Base-by-base conservation (phyloP, 108 stramenopile species). In the Pseudonitzschia pungens region DNA sequence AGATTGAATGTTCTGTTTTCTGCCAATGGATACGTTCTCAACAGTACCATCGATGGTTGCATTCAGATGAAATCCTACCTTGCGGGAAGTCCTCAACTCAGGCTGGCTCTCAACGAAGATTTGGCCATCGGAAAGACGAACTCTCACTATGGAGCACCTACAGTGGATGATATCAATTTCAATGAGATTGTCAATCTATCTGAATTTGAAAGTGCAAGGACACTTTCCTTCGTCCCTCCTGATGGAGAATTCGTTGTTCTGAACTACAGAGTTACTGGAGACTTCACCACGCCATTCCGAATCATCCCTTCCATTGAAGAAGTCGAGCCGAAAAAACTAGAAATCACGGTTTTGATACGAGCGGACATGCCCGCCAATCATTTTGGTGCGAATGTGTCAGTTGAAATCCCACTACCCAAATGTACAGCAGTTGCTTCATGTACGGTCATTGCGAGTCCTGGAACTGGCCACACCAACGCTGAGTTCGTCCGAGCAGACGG, bases 201-300 rank as follows among this genome's bases (percentile, higher is more conserved):
- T 31, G 98, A 99, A 73, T 99, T 98, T 79, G 99, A 98, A 62
- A 66, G 81, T 22, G 77, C 82, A 29, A 89, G 97, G 27, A 89
- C 90, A 2, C 88, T 99, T 8, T 86, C 85, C 63, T 97, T 99
- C 74, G 77, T 86, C 24, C 98, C 99, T 31, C 99, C 99, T n/a
- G 99, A 99, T 76, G 99, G 99, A 65, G 99, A 99, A 81, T 99
- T 99, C 76, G 88, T 96, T n/a, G 89, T 98, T 36, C 86, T 99
- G 45, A 98, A 96, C 74, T 99, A 99, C 70, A 89, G 99, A 44
- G 84, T 97, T 63, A 96, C 98, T 20, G 92, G 93, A 50, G 98
- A 99, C 66, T 99, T 98, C 84, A 84, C 93, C 32, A 93, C 94
- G 6, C 99, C 99, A 12, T 99, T 99, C 76, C 91, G 97, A 27